phyloP scores from a whole-genome alignment of 306 rosid species.

The Ormosia emarginata region DNA sequence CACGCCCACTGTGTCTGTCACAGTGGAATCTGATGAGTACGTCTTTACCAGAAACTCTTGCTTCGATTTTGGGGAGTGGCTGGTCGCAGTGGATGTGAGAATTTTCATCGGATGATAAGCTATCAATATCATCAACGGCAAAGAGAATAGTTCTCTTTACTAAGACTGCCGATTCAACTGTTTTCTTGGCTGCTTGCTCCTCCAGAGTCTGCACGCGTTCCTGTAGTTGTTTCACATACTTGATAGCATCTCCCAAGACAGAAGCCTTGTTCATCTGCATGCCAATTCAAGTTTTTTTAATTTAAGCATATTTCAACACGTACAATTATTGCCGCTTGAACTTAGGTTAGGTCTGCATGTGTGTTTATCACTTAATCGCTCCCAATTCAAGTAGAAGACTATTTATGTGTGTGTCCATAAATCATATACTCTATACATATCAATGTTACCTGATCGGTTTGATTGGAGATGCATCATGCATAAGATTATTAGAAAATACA shows the following conservation, averaged over 20 bases:
- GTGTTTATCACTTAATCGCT: too few relatives aligned
- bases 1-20: constrained; percentile 42
- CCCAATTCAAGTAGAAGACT: too few relatives aligned
- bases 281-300: background rate
- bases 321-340: background rate
- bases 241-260: constrained; percentile 72
- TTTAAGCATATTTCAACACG: background rate
- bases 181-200: constrained; percentile 44
- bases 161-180: constrained; percentile 39
- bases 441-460: background rate
- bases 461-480: background rate
- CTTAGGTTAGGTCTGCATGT: background rate
- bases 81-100: constrained; percentile 20
- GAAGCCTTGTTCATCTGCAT: constrained; percentile 90
- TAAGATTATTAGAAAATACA: background rate
- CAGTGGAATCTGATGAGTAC: constrained; percentile 64
- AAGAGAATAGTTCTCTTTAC: constrained; percentile 48
- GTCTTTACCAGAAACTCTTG: constrained; percentile 57
- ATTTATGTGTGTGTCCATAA: background rate
- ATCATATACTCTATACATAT: background rate
- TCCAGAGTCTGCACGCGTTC: constrained; percentile 56
- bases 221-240: constrained; percentile 58
- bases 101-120: constrained; percentile 40
- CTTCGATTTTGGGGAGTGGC: constrained; percentile 65
- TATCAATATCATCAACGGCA: constrained; percentile 22